These are phyloP conservation scores for Salix arbutifolia DNA, from an alignment of 345 rosid genomes.

Conservation along the genomic window DNA sequence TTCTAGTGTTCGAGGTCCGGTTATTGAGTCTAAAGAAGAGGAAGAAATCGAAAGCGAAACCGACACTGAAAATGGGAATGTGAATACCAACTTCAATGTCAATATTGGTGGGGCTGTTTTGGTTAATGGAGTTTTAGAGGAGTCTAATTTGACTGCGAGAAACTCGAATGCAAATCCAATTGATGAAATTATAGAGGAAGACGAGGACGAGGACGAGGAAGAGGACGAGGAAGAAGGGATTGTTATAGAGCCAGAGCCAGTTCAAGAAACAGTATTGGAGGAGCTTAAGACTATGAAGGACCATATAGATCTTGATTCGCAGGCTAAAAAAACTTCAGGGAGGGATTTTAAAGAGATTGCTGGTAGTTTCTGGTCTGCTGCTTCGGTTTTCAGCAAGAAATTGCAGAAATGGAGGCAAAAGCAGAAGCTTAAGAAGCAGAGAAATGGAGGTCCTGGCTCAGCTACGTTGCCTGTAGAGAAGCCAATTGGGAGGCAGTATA, in stretches of 20 bases:
- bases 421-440: slow-evolving; percentile 82
- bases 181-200: slow-evolving; percentile 56
- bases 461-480: slow-evolving; percentile 90
- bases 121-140: slow-evolving; percentile 36
- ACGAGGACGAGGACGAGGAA: slow-evolving; percentile 20
- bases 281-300: slow-evolving; percentile 81
- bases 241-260: slow-evolving; percentile 23
- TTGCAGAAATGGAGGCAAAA: slow-evolving; percentile 94
- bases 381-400: slow-evolving; percentile 95
- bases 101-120: slow-evolving; percentile 15
- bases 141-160: slow-evolving; percentile 33
- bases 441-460: slow-evolving; percentile 55
- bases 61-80: slow-evolving; percentile 28
- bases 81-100: slow-evolving; percentile 19
- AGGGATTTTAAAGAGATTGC: slow-evolving; percentile 72
- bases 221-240: slow-evolving; percentile 25
- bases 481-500: slow-evolving; percentile 81
- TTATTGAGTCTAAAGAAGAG: slow-evolving; percentile 49
- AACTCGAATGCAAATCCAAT: slow-evolving; percentile 32
- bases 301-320: slow-evolving; percentile 85
- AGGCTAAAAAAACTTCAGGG: slow-evolving; percentile 63
- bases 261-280: slow-evolving; percentile 24
- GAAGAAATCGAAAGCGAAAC: slow-evolving; percentile 32
- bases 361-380: slow-evolving; percentile 96
- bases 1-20: slow-evolving; percentile 44